Evolutionary conservation across 192 early-diverging fungal genomes (phyloP).

Genomic region (Coemansia sp.): DNA sequence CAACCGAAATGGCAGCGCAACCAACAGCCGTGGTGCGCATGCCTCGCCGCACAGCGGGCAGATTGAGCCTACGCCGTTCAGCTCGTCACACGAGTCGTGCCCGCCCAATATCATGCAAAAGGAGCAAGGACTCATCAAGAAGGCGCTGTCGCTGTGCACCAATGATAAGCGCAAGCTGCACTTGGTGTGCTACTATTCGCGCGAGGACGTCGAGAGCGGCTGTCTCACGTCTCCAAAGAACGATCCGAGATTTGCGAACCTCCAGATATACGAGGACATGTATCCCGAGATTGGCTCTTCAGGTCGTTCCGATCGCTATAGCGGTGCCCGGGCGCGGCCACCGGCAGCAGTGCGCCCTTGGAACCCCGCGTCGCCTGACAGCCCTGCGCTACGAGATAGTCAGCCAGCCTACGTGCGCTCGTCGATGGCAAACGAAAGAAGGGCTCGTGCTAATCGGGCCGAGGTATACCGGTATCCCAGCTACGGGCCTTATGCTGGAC

Average conservation of each 20-base stretch:
- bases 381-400: conserved; percentile 13
- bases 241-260: conserved; percentile 63
- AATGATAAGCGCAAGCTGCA: conserved; percentile 79
- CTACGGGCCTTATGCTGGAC: conserved; percentile 46
- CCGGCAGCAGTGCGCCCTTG: conserved; percentile 20
- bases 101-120: conserved; percentile 61
- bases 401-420: conserved; percentile 37
- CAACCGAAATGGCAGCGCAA: conserved; percentile 19
- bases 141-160: conserved; percentile 83
- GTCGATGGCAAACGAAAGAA: conserved; percentile 28
- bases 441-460: conserved; percentile 29
- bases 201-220: conserved; percentile 68
- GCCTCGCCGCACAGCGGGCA: conserved; percentile 30
- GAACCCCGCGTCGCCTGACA: conserved; percentile 18
- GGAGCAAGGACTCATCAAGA: conserved; percentile 82
- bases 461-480: conserved; percentile 47
- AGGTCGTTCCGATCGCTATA: conserved; percentile 41
- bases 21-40: conserved; percentile 37
- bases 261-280: conserved; percentile 72
- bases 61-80: conserved; percentile 18
- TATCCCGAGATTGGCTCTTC: conserved; percentile 72
- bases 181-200: conserved; percentile 89
- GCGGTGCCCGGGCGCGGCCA: conserved; percentile 26
- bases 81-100: conserved; percentile 33
- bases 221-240: conserved; percentile 67